Conservation (phyloP, 1,284 basidiomycete genomes). For the Apiotrichum laibachii region DNA sequence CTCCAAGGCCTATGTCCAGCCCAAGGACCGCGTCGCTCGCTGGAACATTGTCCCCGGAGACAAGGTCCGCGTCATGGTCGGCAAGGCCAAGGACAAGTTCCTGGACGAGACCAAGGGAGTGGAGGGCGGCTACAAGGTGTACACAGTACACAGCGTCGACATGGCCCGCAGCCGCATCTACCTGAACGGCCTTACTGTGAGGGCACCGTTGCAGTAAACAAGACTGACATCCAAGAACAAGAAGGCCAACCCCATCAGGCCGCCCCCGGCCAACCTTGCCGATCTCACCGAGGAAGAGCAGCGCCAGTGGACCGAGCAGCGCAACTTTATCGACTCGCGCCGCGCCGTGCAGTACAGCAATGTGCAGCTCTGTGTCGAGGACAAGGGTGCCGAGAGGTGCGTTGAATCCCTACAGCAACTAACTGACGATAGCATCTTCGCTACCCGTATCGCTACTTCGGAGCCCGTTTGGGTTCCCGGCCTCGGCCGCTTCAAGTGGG, state of each 20-base stretch:
- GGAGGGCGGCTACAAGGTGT: conserved; percentile 41
- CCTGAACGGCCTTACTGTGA: conserved; percentile 42
- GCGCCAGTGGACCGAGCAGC: conserved; percentile 30
- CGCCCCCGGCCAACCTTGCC: conserved; percentile 34
- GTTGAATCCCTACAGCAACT: background rate
- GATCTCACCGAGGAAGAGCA: conserved; percentile 23
- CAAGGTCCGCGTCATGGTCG: conserved; percentile 43
- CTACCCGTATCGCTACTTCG: conserved; percentile 38
- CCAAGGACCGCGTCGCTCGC: conserved; percentile 35
- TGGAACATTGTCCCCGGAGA: conserved; percentile 50
- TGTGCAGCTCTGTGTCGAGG: conserved; percentile 46
- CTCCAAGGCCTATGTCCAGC: conserved; percentile 34
- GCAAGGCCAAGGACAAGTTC: conserved; percentile 42
- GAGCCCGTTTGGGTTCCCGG: conserved; percentile 31
- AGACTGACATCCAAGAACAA: conserved; percentile 30
- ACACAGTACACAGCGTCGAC: conserved; percentile 42
- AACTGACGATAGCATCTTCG: conserved; percentile 34
- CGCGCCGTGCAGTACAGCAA: conserved; percentile 48
- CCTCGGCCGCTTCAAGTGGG: conserved; percentile 30
- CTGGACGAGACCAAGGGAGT: conserved; percentile 30
- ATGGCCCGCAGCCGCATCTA: conserved; percentile 41
- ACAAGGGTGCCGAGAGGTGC: conserved; percentile 10
- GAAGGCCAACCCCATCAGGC: conserved; percentile 31
- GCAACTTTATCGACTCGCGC: conserved; percentile 27
- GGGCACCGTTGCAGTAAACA: conserved; percentile 3